A percentile compares a stretch with the other conserved stretches of the same genome.
phyloP scores from a whole-genome alignment of 192 early-diverging fungal genomes.

The Coemansia interrupta region DNA sequence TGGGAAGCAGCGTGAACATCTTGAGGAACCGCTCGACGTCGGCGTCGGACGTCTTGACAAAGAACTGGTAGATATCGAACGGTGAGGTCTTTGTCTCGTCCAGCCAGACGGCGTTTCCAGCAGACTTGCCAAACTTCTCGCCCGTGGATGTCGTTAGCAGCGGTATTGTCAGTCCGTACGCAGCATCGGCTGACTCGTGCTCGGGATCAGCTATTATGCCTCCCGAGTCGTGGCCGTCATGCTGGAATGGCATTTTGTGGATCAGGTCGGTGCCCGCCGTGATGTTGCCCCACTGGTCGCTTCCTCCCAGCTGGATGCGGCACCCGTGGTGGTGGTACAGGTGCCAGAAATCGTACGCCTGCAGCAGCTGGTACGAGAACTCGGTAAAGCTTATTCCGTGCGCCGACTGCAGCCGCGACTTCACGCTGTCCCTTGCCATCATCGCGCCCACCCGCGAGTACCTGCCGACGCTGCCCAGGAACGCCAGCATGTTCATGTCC shows the following conservation, averaged over 20 bases:
- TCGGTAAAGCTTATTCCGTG: constrained; percentile 95
- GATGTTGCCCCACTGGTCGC: constrained; percentile 98
- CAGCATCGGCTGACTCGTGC: constrained; percentile 24
- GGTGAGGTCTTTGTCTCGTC: constrained; percentile 71
- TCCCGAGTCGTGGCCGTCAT: not conserved
- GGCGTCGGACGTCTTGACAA: constrained; percentile 76
- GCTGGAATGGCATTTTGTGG: constrained; percentile 54
- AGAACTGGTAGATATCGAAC: constrained; percentile 95
- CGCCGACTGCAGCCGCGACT: constrained; percentile 67
- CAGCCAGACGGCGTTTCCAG: constrained; percentile 95
- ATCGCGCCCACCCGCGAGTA: constrained; percentile 76
- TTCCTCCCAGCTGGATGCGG: constrained; percentile 76
- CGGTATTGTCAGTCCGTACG: constrained; percentile 84
- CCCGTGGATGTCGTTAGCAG: constrained; percentile 82
- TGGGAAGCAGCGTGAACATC: constrained; percentile 77
- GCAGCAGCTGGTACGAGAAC: constrained; percentile 93
- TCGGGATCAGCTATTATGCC: constrained; percentile 11
- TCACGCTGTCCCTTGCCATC: constrained; percentile 87
- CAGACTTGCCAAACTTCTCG: constrained; percentile 97
- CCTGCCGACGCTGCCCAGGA: constrained; percentile 75
- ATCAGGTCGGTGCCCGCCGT: constrained; percentile 90
- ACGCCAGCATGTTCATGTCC: constrained; percentile 68
- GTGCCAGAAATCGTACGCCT: constrained; percentile 91
- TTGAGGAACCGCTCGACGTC: constrained; percentile 73
- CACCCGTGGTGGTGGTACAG: constrained; percentile 58